Evolutionary conservation across 805 yeast species (phyloP).

Genomic region (Yamadazyma endophytica): DNA sequence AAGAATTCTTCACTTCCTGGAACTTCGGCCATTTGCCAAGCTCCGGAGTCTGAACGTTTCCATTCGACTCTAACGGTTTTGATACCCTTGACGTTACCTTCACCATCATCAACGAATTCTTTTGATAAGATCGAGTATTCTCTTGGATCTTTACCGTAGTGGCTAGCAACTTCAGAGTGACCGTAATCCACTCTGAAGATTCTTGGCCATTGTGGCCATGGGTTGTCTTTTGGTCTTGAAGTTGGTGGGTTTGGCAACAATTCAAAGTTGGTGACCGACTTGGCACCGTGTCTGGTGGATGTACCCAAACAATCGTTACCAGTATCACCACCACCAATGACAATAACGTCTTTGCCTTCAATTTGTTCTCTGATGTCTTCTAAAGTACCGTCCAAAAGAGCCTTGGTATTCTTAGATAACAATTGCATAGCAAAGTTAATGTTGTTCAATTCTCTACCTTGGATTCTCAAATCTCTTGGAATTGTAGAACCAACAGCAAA

Average conservation of each 20-base stretch:
- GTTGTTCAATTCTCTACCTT: constrained; percentile 87
- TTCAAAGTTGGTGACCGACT: constrained; percentile 90
- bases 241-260: constrained; percentile 88
- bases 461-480: constrained; percentile 91
- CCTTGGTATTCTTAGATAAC: constrained; percentile 80
- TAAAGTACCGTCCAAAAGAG: constrained; percentile 75
- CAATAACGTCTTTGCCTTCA: constrained; percentile 86
- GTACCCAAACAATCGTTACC: constrained; percentile 99
- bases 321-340: constrained; percentile 99
- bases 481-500: constrained; percentile 94
- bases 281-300: constrained; percentile 94
- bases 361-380: constrained; percentile 68
- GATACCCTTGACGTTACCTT: constrained; percentile 92
- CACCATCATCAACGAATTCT: constrained; percentile 92
- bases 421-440: constrained; percentile 94
- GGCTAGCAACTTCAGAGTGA: constrained; percentile 90
- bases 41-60: constrained; percentile 93
- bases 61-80: constrained; percentile 97
- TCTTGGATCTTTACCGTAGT: constrained; percentile 96
- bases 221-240: constrained; percentile 86
- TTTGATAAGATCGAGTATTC: constrained; percentile 93
- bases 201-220: constrained; percentile 99
- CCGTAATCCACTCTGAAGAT: constrained; percentile 97
- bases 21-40: constrained; percentile 98
- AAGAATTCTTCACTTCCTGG: constrained; percentile 92